phyloP scores from a whole-genome alignment of 2,329 filamentous ascomycete species.

The Chaetomiaceae sp. region DNA sequence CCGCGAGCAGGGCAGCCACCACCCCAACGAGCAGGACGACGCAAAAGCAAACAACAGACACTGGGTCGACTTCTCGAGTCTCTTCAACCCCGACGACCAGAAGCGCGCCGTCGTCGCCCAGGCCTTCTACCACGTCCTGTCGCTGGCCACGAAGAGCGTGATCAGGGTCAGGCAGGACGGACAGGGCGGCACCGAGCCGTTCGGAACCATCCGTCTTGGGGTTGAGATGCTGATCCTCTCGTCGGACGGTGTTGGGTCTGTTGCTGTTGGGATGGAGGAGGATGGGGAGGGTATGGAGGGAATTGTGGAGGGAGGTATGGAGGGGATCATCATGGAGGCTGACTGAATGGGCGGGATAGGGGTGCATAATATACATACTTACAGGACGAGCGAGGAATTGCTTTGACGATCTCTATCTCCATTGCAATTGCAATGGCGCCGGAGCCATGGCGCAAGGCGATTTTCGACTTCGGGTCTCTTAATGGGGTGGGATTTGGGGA shows the following conservation, averaged over 20 bases:
- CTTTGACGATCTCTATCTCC: too few relatives aligned
- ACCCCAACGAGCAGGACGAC: constrained; percentile 32
- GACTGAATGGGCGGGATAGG: too few relatives aligned
- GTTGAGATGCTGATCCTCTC: constrained; percentile 24
- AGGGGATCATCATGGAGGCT: too few relatives aligned
- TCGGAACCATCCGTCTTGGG: constrained; percentile 45
- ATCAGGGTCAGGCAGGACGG: constrained; percentile 58
- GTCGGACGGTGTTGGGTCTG: too few relatives aligned
- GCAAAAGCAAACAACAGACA: constrained; percentile 24
- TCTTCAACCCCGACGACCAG: constrained; percentile 55
- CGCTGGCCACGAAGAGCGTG: constrained; percentile 61
- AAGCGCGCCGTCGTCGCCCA: constrained; percentile 64
- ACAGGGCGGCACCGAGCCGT: constrained; percentile 32
- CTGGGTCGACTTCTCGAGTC: constrained; percentile 63
- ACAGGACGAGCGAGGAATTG: too few relatives aligned
- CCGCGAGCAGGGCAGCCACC: constrained; percentile 29
- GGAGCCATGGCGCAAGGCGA: too few relatives aligned
- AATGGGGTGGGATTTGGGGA: background rate
- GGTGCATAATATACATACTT: too few relatives aligned
- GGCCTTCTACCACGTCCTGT: constrained; percentile 69
- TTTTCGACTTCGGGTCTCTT: too few relatives aligned
- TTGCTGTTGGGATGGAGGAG: background rate
- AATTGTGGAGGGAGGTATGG: background rate
- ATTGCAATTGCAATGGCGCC: too few relatives aligned
- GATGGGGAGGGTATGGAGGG: background rate